These are phyloP conservation scores for Eucalyptus globulus DNA, from an alignment of 345 rosid species.

Conservation along the genomic window DNA sequence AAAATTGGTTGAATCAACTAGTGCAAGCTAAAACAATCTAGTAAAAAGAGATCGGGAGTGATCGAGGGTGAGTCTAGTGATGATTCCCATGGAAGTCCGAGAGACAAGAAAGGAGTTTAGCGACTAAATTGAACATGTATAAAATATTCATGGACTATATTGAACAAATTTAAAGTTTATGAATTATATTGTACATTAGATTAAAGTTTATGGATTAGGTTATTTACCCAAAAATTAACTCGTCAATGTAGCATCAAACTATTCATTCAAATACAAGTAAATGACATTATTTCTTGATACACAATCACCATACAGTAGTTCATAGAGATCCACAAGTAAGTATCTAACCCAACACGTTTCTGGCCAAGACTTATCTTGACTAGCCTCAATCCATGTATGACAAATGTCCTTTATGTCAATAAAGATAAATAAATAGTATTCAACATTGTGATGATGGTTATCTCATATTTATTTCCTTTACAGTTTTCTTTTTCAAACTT, in stretches of 20 bases:
- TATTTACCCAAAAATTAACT: background rate
- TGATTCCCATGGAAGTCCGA: too few relatives aligned
- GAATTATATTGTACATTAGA: accelerated
- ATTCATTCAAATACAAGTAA: background rate
- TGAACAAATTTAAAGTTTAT: too few relatives aligned
- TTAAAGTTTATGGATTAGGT: too few relatives aligned
- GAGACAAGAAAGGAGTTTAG: too few relatives aligned
- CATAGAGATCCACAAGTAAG: background rate
- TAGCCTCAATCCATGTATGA: background rate
- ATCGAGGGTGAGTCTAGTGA: too few relatives aligned
- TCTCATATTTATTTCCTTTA: background rate
- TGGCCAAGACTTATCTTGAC: background rate
- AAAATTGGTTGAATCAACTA: accelerated
- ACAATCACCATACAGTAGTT: background rate
- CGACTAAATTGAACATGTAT: too few relatives aligned
- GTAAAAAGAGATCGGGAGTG: too few relatives aligned
- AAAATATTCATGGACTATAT: accelerated
- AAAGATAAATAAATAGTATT: background rate
- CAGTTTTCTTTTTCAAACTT: background rate
- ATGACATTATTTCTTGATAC: accelerated
- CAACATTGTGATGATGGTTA: background rate
- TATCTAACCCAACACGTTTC: accelerated
- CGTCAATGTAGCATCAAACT: background rate
- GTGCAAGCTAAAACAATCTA: accelerated
- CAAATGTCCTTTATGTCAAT: background rate